These are phyloP conservation scores for barrel medic (Medicago truncatula) DNA, from an alignment of 306 rosid species.

Conservation along the genomic window DNA sequence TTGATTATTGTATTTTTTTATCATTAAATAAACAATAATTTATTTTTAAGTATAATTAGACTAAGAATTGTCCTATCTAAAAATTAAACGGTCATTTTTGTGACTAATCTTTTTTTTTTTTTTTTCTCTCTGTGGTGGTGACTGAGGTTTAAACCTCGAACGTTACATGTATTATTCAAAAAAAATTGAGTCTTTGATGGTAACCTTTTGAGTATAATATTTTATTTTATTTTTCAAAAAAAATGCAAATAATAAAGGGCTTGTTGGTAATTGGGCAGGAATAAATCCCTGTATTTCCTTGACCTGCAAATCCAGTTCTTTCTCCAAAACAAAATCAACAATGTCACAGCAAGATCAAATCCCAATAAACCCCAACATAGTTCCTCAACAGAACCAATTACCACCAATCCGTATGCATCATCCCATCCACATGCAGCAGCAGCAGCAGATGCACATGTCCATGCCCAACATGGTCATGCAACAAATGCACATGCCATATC, in stretches of 20 bases:
- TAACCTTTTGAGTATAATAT: no score
- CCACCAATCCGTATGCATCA: slow-evolving; percentile 34
- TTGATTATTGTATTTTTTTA: no score
- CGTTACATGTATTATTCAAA: no score
- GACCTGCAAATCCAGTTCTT: neutral
- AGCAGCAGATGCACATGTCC: slow-evolving; percentile 40
- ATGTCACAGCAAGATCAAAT: slow-evolving; percentile 75
- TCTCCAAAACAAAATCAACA: slow-evolving; percentile 13
- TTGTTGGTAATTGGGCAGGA: neutral
- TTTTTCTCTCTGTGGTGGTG: no score
- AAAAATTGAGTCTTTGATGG: no score
- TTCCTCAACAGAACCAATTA: slow-evolving; percentile 44
- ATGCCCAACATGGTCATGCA: slow-evolving; percentile 39
- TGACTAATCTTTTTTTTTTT: no score
- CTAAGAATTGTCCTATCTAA: no score
- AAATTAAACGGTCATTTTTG: no score
- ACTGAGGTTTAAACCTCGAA: no score
- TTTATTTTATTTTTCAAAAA: no score
- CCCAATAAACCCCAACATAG: slow-evolving; percentile 57
- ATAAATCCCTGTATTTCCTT: slow-evolving; percentile 46
- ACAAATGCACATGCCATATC: slow-evolving; percentile 48
- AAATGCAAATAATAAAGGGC: neutral
- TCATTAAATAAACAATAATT: no score
- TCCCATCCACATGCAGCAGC: slow-evolving; percentile 45
- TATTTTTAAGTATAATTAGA: no score